phyloP scores from a whole-genome alignment of 2,329 filamentous ascomycete genomes.

The Fusarium armeniacum region DNA sequence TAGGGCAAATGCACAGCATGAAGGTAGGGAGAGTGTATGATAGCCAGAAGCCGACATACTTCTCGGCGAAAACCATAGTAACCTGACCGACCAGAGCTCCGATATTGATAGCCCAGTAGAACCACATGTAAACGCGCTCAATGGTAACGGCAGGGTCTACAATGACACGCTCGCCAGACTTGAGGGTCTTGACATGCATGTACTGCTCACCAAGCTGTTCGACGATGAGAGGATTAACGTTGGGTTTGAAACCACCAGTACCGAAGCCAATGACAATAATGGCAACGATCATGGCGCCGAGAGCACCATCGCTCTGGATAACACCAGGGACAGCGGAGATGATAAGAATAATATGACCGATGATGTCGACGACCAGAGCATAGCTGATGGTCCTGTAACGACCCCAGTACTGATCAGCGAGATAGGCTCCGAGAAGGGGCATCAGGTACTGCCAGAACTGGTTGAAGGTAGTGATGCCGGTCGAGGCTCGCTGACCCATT shows the following conservation, averaged over 20 bases:
- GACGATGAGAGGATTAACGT: slow-evolving; percentile 76
- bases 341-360: slow-evolving; percentile 77
- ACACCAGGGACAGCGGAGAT: slow-evolving; percentile 74
- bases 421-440: slow-evolving; percentile 67
- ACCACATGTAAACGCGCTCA: slow-evolving; percentile 75
- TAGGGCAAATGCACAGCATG: slow-evolving; percentile 73
- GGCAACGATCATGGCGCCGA: slow-evolving; percentile 75
- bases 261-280: slow-evolving; percentile 68
- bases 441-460: slow-evolving; percentile 72
- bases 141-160: slow-evolving; percentile 74
- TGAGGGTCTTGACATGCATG: slow-evolving; percentile 65
- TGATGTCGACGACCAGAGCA: slow-evolving; percentile 71
- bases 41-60: slow-evolving; percentile 82
- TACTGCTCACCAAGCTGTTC: slow-evolving; percentile 73
- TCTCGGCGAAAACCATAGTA: slow-evolving; percentile 78
- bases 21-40: slow-evolving; percentile 76
- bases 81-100: slow-evolving; percentile 75
- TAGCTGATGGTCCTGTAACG: slow-evolving; percentile 77
- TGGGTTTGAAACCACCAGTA: slow-evolving; percentile 82
- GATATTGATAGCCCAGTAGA: slow-evolving; percentile 80
- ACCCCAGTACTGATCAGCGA: slow-evolving; percentile 71
- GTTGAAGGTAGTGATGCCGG: slow-evolving; percentile 63
- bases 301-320: slow-evolving; percentile 68
- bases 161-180: slow-evolving; percentile 72
- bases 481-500: slow-evolving; percentile 68